These are phyloP conservation scores for Wallacemonas sp. DNA, from an alignment of 208 protist genomes.

Conservation along the genomic window DNA sequence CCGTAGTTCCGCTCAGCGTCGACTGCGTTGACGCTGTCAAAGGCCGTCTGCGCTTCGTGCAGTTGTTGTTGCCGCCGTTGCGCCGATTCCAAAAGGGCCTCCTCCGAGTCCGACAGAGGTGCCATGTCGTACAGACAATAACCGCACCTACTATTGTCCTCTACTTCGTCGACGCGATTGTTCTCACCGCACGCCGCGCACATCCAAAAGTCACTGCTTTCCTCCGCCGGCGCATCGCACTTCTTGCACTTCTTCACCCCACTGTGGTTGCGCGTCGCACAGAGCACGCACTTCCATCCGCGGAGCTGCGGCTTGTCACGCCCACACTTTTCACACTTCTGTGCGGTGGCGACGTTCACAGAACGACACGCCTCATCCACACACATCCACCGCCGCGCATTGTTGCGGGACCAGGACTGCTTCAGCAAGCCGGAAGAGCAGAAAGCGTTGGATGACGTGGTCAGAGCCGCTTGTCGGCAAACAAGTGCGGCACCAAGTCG, in stretches of 20 bases:
- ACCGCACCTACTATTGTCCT: constrained; percentile 85
- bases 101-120: constrained; percentile 46
- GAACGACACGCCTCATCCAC: constrained; percentile 54
- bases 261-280: constrained; percentile 55
- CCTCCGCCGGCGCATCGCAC: constrained; percentile 34
- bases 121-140: constrained; percentile 90
- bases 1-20: constrained; percentile 69
- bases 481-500: no score
- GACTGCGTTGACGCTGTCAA: constrained; percentile 52
- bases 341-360: constrained; percentile 33
- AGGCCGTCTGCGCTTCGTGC: constrained; percentile 52
- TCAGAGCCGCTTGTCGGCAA: constrained; percentile 4
- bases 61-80: constrained; percentile 29
- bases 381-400: constrained; percentile 81
- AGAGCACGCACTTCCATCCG: constrained; percentile 79
- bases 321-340: constrained; percentile 53
- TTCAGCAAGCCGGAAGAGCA: constrained; percentile 16
- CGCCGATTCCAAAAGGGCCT: constrained; percentile 38
- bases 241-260: constrained; percentile 78
- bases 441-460: no score
- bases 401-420: constrained; percentile 61
- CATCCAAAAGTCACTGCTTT: constrained; percentile 79
- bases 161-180: constrained; percentile 82
- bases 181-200: constrained; percentile 84
- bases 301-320: constrained; percentile 56